Evolutionary conservation across 2,329 filamentous ascomycete species (phyloP), one percentile per base, ranked within the genome.

Genomic region (Bipolaris bicolor): DNA sequence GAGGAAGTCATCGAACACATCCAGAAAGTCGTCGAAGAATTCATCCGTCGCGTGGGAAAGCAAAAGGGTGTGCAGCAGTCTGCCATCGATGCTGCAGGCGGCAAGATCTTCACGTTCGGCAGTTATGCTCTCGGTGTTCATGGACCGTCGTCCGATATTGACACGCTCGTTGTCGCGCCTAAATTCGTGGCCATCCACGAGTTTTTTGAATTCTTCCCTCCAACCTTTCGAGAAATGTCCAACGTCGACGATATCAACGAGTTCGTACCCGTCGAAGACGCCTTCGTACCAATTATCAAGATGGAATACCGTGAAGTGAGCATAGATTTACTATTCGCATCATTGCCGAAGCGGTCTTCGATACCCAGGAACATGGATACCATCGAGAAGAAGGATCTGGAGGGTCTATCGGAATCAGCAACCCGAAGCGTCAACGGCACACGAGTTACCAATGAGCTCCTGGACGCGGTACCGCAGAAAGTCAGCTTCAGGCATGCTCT

Each of bases 201-300:
- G 77, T 99, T 97, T 81, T 99, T 99, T 80, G 81, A 90, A 50
- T 83, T 90, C 68, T 97, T 97, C 67, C 93, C 93, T n/a, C 82
- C 86, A 18, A 80, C 96, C 46, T 85, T 99, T 47, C 81, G 89
- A 66, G 83, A 88, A 64, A 89, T 95, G 85, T 88, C 91, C 1
- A 86, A 90, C 7, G 80, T 86, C 36, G 90, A 88, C n/a, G 84
- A 92, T 57, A 91, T 98, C 67, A 89, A 90, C 58, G 91, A 96
- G 73, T 83, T 97, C 69, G 89, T 91, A 2, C 86, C 90, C 0
- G 95, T 99, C 36, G 89, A 89, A 46, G 94, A 96, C 70, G 92
- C 94, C 3, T 96, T 91, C 71, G 94, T 98, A 7, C 95, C 95
- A 46, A 96, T 99, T 74, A 98, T 99, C 81, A 98, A 97, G 76